phyloP scores from a whole-genome alignment of 1,284 basidiomycete species.

The Fomitopsis pinicola region DNA sequence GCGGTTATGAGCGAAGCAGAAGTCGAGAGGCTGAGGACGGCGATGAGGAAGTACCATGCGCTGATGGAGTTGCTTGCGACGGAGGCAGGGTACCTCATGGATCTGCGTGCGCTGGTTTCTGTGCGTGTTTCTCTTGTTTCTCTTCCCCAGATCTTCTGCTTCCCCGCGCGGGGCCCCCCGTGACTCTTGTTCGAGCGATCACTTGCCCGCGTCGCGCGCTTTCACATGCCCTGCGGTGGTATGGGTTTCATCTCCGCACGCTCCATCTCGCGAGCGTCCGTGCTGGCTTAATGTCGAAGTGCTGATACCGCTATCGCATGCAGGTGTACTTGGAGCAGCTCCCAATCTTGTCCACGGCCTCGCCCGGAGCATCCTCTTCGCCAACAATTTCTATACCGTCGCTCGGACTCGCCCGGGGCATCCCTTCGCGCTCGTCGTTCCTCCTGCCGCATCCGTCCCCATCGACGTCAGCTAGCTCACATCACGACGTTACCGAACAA shows the following conservation, averaged over 20 bases:
- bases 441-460: conserved; percentile 16
- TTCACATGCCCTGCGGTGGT: not conserved
- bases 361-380: conserved; percentile 16
- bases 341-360: conserved; percentile 18
- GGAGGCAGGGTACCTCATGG: conserved; percentile 76
- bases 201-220: not conserved
- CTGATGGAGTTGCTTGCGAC: conserved; percentile 80
- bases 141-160: not conserved
- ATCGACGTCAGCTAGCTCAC: conserved; percentile 8
- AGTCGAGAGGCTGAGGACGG: conserved; percentile 9
- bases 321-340: conserved; percentile 34
- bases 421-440: conserved; percentile 18
- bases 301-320: not conserved
- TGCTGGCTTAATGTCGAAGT: not conserved
- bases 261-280: not conserved
- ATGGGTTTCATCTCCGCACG: not conserved
- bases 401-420: conserved; percentile 14
- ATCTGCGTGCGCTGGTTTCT: conserved; percentile 71
- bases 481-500: conserved; percentile 4
- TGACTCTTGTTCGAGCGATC: not conserved
- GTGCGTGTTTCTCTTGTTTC: conserved; percentile 36
- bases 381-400: conserved; percentile 23
- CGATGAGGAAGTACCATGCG: conserved; percentile 50
- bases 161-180: not conserved
- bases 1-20: conserved; percentile 14